phyloP scores from a whole-genome alignment of 495 filamentous ascomycete species.

The Podospora appendiculata region DNA sequence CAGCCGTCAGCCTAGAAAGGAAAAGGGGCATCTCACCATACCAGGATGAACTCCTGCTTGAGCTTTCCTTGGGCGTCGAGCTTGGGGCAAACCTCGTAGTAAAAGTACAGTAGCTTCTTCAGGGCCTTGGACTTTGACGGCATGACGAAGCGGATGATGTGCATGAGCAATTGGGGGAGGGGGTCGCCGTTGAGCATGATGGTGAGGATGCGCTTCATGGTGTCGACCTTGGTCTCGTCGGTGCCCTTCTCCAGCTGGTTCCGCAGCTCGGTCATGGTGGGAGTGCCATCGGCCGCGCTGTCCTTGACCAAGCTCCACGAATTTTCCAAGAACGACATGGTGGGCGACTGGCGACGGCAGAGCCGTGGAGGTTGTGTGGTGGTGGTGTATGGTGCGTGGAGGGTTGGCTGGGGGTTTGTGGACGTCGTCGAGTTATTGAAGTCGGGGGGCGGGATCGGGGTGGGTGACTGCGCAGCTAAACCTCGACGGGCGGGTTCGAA shows the following conservation, averaged over 20 bases:
- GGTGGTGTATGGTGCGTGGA: conserved; percentile 1
- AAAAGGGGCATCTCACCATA: conserved; percentile 61
- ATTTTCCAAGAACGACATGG: conserved; percentile 92
- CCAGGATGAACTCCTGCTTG: conserved; percentile 98
- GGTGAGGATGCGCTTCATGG: conserved; percentile 95
- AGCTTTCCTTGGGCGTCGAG: conserved; percentile 83
- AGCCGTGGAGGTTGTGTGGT: conserved; percentile 4
- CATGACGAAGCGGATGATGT: conserved; percentile 99
- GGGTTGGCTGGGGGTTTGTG: background rate
- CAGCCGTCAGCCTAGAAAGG: background rate
- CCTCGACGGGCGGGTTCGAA: no score
- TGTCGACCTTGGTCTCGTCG: conserved; percentile 95
- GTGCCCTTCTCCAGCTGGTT: conserved; percentile 94
- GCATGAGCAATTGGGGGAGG: conserved; percentile 93
- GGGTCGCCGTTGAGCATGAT: conserved; percentile 98
- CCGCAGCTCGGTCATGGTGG: conserved; percentile 81
- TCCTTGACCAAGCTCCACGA: conserved; percentile 95
- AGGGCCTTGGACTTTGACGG: conserved; percentile 92
- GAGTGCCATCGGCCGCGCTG: conserved; percentile 79
- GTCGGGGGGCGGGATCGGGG: background rate
- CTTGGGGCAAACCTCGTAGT: conserved; percentile 98
- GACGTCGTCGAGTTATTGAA: background rate
- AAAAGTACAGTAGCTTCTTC: conserved; percentile 98
- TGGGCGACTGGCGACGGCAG: conserved; percentile 32
- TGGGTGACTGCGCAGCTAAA: background rate